Evolutionary conservation across 805 yeast species (phyloP).

Genomic region (Nakazawaea ernobii): DNA sequence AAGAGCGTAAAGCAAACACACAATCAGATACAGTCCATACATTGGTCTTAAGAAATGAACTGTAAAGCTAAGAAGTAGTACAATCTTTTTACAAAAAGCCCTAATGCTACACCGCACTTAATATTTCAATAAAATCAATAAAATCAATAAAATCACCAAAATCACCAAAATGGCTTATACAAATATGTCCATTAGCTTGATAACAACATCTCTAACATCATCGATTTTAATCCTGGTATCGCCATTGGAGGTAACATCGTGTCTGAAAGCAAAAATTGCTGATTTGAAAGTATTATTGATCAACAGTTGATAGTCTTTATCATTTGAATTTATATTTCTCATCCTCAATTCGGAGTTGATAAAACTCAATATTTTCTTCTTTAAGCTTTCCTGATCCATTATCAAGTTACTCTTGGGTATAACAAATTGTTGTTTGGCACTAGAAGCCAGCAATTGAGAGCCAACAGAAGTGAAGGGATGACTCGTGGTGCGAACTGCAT

Average conservation of each 20-base stretch:
- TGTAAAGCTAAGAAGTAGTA: background rate
- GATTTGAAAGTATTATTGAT: constrained; percentile 30
- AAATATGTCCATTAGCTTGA: constrained; percentile 26
- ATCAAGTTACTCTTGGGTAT: constrained; percentile 15
- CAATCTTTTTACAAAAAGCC: background rate
- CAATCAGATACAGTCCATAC: too few relatives aligned
- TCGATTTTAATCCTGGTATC: constrained; percentile 20
- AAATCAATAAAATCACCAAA: too few relatives aligned
- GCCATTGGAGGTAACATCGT: constrained; percentile 13
- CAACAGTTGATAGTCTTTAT: constrained; percentile 26
- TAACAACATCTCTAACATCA: constrained; percentile 29
- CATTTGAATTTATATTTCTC: constrained; percentile 24
- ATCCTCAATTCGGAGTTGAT: constrained; percentile 30
- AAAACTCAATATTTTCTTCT: constrained; percentile 26
- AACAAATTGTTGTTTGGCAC: background rate
- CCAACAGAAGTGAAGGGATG: constrained; percentile 17
- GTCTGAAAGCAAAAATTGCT: constrained; percentile 31
- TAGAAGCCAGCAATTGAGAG: background rate
- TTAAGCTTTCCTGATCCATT: constrained; percentile 27
- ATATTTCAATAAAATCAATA: too few relatives aligned
- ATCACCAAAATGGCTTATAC: too few relatives aligned
- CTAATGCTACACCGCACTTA: too few relatives aligned
- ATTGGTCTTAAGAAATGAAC: too few relatives aligned
- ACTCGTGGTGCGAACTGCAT: background rate
- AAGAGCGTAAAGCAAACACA: too few relatives aligned